phyloP scores from a whole-genome alignment of 352 stramenopile species.

The Globisporangium takayamanum region DNA sequence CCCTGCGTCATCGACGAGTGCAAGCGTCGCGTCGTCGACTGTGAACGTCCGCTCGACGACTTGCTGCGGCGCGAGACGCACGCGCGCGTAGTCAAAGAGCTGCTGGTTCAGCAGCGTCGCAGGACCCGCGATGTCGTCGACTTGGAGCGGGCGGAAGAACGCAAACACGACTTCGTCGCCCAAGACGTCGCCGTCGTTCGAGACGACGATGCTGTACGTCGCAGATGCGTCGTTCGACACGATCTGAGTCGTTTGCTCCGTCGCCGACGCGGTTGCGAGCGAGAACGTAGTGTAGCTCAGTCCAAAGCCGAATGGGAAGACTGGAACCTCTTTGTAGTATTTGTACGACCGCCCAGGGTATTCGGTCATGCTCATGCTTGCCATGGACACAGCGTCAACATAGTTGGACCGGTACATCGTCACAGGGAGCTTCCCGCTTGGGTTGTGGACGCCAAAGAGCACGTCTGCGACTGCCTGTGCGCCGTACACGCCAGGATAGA shows the following conservation, averaged over 20 bases:
- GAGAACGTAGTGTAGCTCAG: constrained; percentile 88
- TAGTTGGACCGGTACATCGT: constrained; percentile 86
- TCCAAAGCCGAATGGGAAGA: constrained; percentile 88
- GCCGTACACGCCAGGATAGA: constrained; percentile 82
- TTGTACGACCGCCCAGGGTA: constrained; percentile 88
- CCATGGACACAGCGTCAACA: constrained; percentile 66
- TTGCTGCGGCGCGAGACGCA: constrained; percentile 36
- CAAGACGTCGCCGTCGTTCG: constrained; percentile 44
- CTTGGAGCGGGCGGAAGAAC: constrained; percentile 56
- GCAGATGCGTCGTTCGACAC: constrained; percentile 30
- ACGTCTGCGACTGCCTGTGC: constrained; percentile 73
- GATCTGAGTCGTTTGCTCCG: constrained; percentile 14
- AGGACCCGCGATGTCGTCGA: constrained; percentile 42
- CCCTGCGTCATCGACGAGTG: constrained; percentile 47
- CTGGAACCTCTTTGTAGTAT: constrained; percentile 85
- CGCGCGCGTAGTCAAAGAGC: constrained; percentile 59
- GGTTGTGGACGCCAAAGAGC: constrained; percentile 78
- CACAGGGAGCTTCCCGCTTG: constrained; percentile 76
- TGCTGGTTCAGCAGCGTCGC: constrained; percentile 69
- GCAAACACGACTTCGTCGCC: constrained; percentile 77
- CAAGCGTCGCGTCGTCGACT: constrained; percentile 40
- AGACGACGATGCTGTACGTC: constrained; percentile 43
- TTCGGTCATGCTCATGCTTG: constrained; percentile 88
- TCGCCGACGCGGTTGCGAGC: constrained; percentile 18
- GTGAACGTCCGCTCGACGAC: constrained; percentile 32